Conservation (phyloP, 2,329 filamentous ascomycete species). For the Fusarium annulatum region DNA sequence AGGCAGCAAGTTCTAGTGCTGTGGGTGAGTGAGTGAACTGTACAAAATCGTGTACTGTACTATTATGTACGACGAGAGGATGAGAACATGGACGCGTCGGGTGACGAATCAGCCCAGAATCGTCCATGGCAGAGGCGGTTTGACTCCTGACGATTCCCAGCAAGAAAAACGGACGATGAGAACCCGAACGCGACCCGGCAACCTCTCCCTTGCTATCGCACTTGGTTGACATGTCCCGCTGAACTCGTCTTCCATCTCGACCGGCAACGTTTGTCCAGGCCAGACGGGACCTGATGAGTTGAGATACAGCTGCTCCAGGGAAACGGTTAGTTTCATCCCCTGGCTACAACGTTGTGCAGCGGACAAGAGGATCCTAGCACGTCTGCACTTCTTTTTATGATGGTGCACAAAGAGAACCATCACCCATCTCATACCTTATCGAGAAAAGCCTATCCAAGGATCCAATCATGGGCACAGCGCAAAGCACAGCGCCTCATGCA, state of each 20-base stretch:
- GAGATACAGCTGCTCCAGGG: constrained; percentile 23
- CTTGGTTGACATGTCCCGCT: constrained; percentile 10
- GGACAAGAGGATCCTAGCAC: constrained; percentile 31
- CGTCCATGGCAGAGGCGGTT: constrained; percentile 21
- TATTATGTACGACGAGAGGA: constrained; percentile 38
- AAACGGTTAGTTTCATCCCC: constrained; percentile 29
- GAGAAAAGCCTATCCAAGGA: constrained; percentile 29
- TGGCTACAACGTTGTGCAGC: constrained; percentile 34
- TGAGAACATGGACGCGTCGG: constrained; percentile 39
- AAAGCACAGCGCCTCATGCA: constrained; percentile 35
- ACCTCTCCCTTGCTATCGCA: not conserved
- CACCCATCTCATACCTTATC: constrained; percentile 36
- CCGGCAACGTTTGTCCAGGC: constrained; percentile 19
- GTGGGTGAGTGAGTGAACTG: constrained; percentile 1
- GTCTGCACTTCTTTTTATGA: constrained; percentile 32
- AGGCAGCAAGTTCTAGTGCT: not conserved
- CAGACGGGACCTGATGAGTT: constrained; percentile 23
- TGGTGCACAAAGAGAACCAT: constrained; percentile 33
- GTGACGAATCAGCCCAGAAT: constrained; percentile 47
- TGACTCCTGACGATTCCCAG: constrained; percentile 24
- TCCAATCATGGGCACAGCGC: constrained; percentile 33
- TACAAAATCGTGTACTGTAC: constrained; percentile 30
- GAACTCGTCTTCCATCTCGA: constrained; percentile 2
- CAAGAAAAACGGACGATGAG: constrained; percentile 36
- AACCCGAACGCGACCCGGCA: not conserved